Percentiles rank a stretch among this genome's conserved stretches.
These are phyloP conservation scores for Lophiotrema nucula DNA, from an alignment of 495 filamentous ascomycete species.

Conservation along the genomic window DNA sequence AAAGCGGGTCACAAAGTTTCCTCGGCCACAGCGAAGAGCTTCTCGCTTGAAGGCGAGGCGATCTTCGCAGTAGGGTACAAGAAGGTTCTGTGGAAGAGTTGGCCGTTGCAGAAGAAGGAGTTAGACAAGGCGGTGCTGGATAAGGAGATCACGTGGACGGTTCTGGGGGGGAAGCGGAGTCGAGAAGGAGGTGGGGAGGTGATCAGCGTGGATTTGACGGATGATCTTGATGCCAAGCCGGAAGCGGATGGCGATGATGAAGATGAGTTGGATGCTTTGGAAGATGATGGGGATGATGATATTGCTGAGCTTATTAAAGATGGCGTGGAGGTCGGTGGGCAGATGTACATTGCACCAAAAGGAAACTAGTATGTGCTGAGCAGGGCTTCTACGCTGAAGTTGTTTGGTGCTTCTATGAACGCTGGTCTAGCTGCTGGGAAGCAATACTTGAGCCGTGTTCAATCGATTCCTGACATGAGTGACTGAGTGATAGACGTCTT, in stretches of 20 bases:
- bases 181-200: constrained; percentile 10
- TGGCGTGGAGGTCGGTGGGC: neutral
- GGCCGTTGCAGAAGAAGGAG: constrained; percentile 10
- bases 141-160: constrained; percentile 19
- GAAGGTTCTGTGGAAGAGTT: constrained; percentile 24
- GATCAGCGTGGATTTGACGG: constrained; percentile 14
- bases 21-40: neutral
- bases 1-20: neutral
- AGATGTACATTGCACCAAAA: neutral
- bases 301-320: neutral
- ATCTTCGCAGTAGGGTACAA: constrained; percentile 23
- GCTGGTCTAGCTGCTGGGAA: too few relatives aligned
- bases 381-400: too few relatives aligned
- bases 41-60: constrained; percentile 9
- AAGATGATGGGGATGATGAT: constrained; percentile 6
- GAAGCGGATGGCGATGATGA: neutral
- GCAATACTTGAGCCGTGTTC: too few relatives aligned
- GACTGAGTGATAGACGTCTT: too few relatives aligned
- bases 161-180: constrained; percentile 12
- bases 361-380: too few relatives aligned
- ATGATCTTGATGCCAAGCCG: constrained; percentile 4
- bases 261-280: constrained; percentile 6
- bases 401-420: too few relatives aligned
- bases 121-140: constrained; percentile 16
- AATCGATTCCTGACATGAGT: too few relatives aligned